Percentiles rank a stretch among this genome's conserved stretches.
Conservation (phyloP, 2,329 filamentous ascomycete species). For the Bipolaris victoriae region DNA sequence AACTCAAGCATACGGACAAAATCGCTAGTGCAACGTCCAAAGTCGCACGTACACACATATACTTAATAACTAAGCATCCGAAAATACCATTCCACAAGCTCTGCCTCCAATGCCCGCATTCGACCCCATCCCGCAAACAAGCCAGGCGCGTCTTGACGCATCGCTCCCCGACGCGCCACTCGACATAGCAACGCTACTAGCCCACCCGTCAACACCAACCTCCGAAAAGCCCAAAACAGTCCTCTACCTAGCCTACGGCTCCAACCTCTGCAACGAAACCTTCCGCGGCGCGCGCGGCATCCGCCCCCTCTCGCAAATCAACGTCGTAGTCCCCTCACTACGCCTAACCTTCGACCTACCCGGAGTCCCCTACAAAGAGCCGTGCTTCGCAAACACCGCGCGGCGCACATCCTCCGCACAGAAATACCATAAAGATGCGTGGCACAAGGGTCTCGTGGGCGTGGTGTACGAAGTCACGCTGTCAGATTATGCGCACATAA, state of each 20-base stretch:
- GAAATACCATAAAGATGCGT: conserved; percentile 63
- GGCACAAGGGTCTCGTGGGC: conserved; percentile 84
- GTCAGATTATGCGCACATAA: conserved; percentile 81
- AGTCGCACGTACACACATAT: no score
- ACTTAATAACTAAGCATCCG: no score
- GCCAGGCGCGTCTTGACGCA: conserved; percentile 40
- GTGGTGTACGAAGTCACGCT: conserved; percentile 94
- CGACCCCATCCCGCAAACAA: conserved; percentile 27
- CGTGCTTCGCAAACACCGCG: conserved; percentile 86
- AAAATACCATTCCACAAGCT: no score
- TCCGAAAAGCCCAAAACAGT: conserved; percentile 46
- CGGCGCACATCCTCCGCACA: conserved; percentile 54
- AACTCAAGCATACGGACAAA: no score
- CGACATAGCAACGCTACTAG: conserved; percentile 25
- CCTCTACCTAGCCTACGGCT: conserved; percentile 75
- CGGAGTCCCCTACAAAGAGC: conserved; percentile 84
- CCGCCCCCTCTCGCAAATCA: conserved; percentile 77
- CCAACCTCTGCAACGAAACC: conserved; percentile 80
- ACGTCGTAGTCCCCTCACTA: conserved; percentile 80
- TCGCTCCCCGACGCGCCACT: conserved; percentile 39
- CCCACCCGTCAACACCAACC: conserved; percentile 15
- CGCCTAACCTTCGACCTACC: conserved; percentile 83
- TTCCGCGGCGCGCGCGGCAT: conserved; percentile 81
- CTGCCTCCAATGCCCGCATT: conserved; percentile 8
- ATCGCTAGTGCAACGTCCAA: no score